Evolutionary conservation across 352 stramenopile genomes (phyloP), one percentile per base, ranked within the genome.

Genomic region (Phytophthora niederhauseri): DNA sequence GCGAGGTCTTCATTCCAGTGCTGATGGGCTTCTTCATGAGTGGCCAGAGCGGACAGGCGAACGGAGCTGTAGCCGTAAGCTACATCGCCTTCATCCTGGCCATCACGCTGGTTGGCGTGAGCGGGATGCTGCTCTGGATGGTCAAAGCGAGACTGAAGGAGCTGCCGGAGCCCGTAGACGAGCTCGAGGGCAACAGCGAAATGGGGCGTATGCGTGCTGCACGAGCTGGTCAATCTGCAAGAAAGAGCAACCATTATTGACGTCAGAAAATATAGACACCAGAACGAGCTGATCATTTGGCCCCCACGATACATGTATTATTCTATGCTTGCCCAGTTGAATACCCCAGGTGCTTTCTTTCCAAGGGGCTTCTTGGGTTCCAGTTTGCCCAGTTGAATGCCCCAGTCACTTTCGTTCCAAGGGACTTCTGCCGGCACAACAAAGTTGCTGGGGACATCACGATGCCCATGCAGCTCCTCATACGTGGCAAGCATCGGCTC

Each of bases 1-100:
- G 87, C 31, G 87, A 95, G 57, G 73, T 92, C 14, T 95, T 95
- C 56, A 85, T 95, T 57, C 87, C 87, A 2, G 85, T 95, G 57
- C 82, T 92, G 57, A 95, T 93, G 85, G 87, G 87, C 11, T 95
- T 95, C 70, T 95, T 95, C 70, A 95, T 95, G 85, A 87, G 83
- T 64, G 81, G 85, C 34, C 85, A 93, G 70, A 93, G 85, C 46
- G 85, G 85, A 22, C 82, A 91, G 61, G 81, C 78, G 34, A 92
- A 93, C 55, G 85, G 85, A 73, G 78, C 82, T 6, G 77, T 87
- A 41, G 84, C 85, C 12, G 84, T 95, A 54, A 90, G 83, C 64
- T 91, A 90, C 70, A 95, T 92, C 57, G 80, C 80, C 6, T 95
- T 93, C 53, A 91, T 92, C 50, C 70, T 95, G 50, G 78, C 85